Evolutionary conservation across 345 rosid genomes (phyloP), one percentile per base, ranked within the genome.

Genomic region (Erysimum cheiranthoides): DNA sequence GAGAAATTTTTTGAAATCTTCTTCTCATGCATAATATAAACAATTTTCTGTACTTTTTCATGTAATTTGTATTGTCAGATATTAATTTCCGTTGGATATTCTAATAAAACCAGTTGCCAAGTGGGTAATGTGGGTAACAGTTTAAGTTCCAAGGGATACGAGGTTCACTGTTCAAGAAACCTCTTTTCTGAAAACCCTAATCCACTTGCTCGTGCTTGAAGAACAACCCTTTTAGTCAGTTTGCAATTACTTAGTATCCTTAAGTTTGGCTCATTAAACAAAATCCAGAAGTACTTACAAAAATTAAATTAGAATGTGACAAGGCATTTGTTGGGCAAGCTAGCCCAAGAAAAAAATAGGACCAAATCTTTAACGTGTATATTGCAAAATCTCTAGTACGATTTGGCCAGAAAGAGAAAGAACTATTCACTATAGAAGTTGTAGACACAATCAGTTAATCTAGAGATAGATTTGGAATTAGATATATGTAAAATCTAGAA

Each of bases 81-180:
- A 21, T 10, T 40, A 6, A 21, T 11, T 21, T 11, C 4, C 42
- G 25, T 4, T 66, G 14, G 5, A 45, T 68, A 61, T 51, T 51
- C 34, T 40, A 59, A 8, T 17, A 11, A 71, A 71, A 32, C 16
- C 8, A 70, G 14, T 16, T 54, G 45, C 30, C 60, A 62, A 60
- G 76, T 71, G 67, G 71, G 56, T 61, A 50, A 5, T 28, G 45
- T 59, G 42, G 43, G 66, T 39, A 61, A 38, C 43, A 35, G 16
- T 56, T 63, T 34, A 71, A 77, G 76, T 77, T 77, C 80, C 80
- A 77, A 77, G 43, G 67, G 6, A 14, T 77, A 77, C 76, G 52
- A 77, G 67, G 72, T 65, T 65, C 76, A 71, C 59, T 30, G 62
- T 38, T 77, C 80, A 65, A 71, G 70, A 77, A 65, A 56, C 27